Percentiles rank a stretch among this genome's conserved stretches.
Evolutionary conservation across 1,284 basidiomycete genomes (phyloP).

Genomic region (Fomitiporia mediterranea): DNA sequence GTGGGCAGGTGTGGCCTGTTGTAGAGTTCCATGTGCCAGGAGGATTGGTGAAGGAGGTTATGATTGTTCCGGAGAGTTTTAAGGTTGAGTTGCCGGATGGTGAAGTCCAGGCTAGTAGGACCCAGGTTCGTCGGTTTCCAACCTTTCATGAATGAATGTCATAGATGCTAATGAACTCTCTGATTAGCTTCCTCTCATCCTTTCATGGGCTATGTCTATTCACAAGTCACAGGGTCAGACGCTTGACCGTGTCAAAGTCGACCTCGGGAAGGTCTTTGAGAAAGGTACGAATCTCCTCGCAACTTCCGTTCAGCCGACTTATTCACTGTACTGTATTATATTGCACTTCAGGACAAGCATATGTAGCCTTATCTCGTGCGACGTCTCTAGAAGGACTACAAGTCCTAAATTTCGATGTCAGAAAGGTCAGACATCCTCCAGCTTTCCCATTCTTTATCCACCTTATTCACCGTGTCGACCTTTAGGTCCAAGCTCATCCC

Average conservation of each 20-base stretch:
- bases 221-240: slow-evolving; percentile 95
- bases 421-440: slow-evolving; percentile 47
- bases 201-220: slow-evolving; percentile 94
- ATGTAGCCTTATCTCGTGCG: slow-evolving; percentile 94
- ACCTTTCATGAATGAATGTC: slow-evolving; percentile 21
- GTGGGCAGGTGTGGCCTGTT: slow-evolving; percentile 53
- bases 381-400: slow-evolving; percentile 89
- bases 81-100: slow-evolving; percentile 84
- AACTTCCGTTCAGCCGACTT: not conserved
- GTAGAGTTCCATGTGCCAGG: slow-evolving; percentile 74
- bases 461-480: not conserved
- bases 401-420: slow-evolving; percentile 79
- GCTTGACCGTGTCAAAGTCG: slow-evolving; percentile 79
- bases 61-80: slow-evolving; percentile 75
- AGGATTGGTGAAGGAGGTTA: slow-evolving; percentile 47
- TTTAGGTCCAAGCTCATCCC: slow-evolving; percentile 35
- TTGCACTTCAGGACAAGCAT: slow-evolving; percentile 70
- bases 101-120: slow-evolving; percentile 68
- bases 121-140: slow-evolving; percentile 49
- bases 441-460: not conserved
- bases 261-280: slow-evolving; percentile 80
- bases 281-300: slow-evolving; percentile 52
- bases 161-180: slow-evolving; percentile 1
- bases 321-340: not conserved
- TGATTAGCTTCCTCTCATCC: slow-evolving; percentile 69